These are phyloP conservation scores for Penicillium lividum DNA, from an alignment of 495 filamentous ascomycete species.

Conservation along the genomic window DNA sequence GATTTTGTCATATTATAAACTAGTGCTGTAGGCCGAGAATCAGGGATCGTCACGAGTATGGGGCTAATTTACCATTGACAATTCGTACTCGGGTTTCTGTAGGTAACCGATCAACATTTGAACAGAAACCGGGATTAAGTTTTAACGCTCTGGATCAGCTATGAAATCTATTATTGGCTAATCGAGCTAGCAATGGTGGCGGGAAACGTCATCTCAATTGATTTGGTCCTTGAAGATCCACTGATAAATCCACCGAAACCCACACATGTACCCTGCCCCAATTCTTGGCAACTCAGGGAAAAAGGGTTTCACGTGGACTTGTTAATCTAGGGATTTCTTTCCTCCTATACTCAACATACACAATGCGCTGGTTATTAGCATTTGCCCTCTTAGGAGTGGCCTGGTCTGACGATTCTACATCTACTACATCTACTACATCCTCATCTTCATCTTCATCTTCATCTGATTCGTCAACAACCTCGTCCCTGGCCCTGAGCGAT, in stretches of 20 bases:
- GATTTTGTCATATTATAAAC: neutral
- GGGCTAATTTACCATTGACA: no score
- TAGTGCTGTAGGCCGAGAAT: no score
- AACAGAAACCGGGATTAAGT: neutral
- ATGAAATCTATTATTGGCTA: slow-evolving; percentile 15
- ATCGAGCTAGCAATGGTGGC: slow-evolving; percentile 10
- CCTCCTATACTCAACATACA: neutral
- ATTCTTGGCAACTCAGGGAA: slow-evolving; percentile 1
- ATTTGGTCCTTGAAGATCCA: neutral
- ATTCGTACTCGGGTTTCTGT: no score
- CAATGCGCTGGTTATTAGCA: slow-evolving; percentile 26
- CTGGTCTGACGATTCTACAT: slow-evolving; percentile 17
- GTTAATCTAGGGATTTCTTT: no score
- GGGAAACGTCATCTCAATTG: slow-evolving; percentile 17
- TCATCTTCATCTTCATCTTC: slow-evolving; percentile 19
- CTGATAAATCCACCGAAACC: neutral
- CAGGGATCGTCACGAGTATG: neutral
- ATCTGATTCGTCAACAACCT: slow-evolving; percentile 14
- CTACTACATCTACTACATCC: slow-evolving; percentile 12
- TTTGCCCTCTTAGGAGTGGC: slow-evolving; percentile 21
- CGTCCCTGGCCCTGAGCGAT: slow-evolving; percentile 18
- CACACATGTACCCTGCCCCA: slow-evolving; percentile 11
- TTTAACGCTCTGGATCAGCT: neutral
- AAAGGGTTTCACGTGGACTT: neutral
- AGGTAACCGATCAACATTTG: neutral